phyloP scores from a whole-genome alignment of 371 early-diverging fungal species.

The Dichotomocladium elegans region DNA sequence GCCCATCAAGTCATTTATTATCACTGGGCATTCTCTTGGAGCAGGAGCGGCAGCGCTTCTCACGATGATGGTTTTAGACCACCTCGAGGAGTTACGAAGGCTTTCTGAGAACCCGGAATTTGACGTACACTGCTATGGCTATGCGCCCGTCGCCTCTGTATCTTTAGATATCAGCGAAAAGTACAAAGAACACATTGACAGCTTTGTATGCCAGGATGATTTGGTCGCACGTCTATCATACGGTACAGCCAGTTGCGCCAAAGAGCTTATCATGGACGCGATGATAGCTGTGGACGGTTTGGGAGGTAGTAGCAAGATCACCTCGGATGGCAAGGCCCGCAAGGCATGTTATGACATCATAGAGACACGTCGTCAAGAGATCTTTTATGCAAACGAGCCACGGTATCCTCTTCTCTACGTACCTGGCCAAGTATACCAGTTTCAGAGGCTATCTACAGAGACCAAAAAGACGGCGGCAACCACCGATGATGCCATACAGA shows the following conservation, averaged over 20 bases:
- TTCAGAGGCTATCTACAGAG: constrained; percentile 19
- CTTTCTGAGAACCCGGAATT: constrained; percentile 42
- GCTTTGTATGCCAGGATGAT: constrained; percentile 76
- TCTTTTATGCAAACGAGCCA: constrained; percentile 35
- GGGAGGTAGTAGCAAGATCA: constrained; percentile 41
- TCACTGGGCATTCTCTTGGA: constrained; percentile 78
- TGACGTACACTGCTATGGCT: constrained; percentile 43
- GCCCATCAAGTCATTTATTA: constrained; percentile 24
- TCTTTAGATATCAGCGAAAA: constrained; percentile 65
- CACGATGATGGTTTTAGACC: constrained; percentile 74
- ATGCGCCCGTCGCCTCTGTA: constrained; percentile 62
- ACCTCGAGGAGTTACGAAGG: constrained; percentile 53
- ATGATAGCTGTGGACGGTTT: constrained; percentile 40
- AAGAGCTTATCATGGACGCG: constrained; percentile 48
- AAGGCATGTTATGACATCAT: constrained; percentile 44
- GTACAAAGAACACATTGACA: constrained; percentile 63
- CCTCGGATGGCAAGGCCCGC: constrained; percentile 19
- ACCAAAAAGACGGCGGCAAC: background rate
- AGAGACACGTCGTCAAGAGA: constrained; percentile 36
- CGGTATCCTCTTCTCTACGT: constrained; percentile 43
- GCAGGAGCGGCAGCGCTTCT: constrained; percentile 75
- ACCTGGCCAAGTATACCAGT: constrained; percentile 44
- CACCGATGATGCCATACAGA: background rate
- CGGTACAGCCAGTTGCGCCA: constrained; percentile 56
- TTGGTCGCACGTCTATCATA: constrained; percentile 74